A percentile compares a stretch with the other conserved stretches of the same genome.
These are phyloP conservation scores for Neurospora hispaniola DNA, from an alignment of 495 filamentous ascomycete genomes.

Conservation along the genomic window DNA sequence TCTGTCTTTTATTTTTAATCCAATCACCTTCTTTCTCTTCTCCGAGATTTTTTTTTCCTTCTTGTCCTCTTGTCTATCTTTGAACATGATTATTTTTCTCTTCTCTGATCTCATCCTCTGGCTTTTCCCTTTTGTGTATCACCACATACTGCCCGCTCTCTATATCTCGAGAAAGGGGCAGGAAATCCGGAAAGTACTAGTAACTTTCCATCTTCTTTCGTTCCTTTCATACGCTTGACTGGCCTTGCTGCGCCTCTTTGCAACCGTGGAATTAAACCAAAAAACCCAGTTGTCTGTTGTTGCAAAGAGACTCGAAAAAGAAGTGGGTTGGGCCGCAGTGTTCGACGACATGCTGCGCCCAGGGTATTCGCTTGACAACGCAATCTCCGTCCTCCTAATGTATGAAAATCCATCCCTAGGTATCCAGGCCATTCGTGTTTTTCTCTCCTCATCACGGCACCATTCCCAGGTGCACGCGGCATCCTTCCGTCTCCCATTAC, in stretches of 20 bases:
- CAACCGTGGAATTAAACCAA: background rate
- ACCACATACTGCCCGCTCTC: background rate
- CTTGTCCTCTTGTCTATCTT: background rate
- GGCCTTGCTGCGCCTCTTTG: background rate
- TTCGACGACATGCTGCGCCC: background rate
- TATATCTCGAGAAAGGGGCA: background rate
- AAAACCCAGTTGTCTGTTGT: background rate
- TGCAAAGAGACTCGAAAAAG: background rate
- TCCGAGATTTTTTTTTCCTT: background rate
- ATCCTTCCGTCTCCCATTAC: conserved; percentile 4
- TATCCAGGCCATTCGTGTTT: background rate
- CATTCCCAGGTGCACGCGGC: background rate
- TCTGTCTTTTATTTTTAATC: background rate
- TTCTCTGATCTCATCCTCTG: background rate
- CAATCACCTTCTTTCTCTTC: background rate
- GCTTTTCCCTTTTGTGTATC: background rate
- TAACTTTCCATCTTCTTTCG: background rate
- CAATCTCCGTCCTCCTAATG: background rate
- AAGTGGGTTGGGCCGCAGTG: background rate
- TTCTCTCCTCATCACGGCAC: background rate
- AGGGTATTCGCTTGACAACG: conserved; percentile 1
- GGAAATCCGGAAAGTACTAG: background rate
- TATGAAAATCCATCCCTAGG: conserved; percentile 1
- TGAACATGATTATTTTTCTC: background rate
- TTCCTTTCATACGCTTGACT: conserved; percentile 1